Evolutionary conservation across 2,329 filamentous ascomycete species (phyloP), one percentile per base, ranked within the genome.

Genomic region (Phialophora chinensis): DNA sequence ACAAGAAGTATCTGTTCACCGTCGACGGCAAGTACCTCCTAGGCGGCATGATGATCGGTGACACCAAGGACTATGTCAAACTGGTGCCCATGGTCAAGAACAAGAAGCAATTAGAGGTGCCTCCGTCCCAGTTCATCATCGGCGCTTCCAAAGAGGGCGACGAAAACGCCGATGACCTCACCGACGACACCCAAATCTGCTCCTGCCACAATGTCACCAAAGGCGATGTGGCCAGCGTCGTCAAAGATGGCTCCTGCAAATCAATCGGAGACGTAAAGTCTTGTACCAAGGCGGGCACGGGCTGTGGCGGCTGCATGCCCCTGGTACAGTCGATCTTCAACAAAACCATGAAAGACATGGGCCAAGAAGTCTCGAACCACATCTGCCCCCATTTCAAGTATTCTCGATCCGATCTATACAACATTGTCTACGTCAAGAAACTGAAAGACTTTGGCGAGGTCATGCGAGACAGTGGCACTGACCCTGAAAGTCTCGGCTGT

Each of bases 31-130:
- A 96, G 76, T 94, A 94, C 73, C 82, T 97, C 0, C 86, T 97
- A 0, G 93, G 93, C n/a, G 93, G 93, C 3, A 97, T 97, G 92
- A 96, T 97, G 92, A 95, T 97, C 68, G 93, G 93, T 47, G 93
- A 97, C 74, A 96, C 92, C 0, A 90, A 87, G 69, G 93, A 97
- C 79, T 97, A 96, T 74, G 86, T 96, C 79, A 96, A 94, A 77
- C 81, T 97, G 25, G 91, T 96, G 0, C 90, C 91, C 1, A 88
- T 96, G 83, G 92, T 95, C 62, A 96, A 93, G 80, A 89, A 87
- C 71, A 90, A 92, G 75, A 96, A 93, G 76, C 82, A 84, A 68
- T 84, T 97, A 0, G 91, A 96, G 14, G 82, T 92, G 0, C 87
- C 91, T 0, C 93, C 93, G 0, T 88, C 90, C 57, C 88, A 96